Evolutionary conservation across 2,329 filamentous ascomycete species (phyloP).

Genomic region (Talaromyces funiculosus): DNA sequence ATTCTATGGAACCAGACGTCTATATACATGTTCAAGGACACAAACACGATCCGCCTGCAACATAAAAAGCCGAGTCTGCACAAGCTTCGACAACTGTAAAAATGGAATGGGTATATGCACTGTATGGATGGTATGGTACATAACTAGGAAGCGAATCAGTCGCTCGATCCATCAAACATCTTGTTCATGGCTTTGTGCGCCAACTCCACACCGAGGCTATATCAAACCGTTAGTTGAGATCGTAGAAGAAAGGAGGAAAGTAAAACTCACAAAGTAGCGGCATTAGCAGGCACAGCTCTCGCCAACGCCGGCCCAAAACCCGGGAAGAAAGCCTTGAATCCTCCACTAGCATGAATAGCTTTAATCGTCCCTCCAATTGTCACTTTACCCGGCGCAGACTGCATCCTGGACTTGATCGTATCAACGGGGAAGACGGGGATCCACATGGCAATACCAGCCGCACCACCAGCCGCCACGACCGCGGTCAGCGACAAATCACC

Average conservation of each 20-base stretch:
- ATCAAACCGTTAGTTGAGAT: conserved; percentile 10
- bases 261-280: conserved; percentile 73
- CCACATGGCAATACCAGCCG: conserved; percentile 97
- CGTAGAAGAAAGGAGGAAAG: not conserved
- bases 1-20: conserved; percentile 2
- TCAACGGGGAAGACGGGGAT: conserved; percentile 97
- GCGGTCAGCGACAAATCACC: conserved; percentile 77
- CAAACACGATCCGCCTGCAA: not conserved
- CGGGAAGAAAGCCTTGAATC: conserved; percentile 90
- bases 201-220: conserved; percentile 44
- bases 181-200: conserved; percentile 48
- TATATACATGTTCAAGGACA: conserved; percentile 2
- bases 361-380: conserved; percentile 73
- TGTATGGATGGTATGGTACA: not conserved
- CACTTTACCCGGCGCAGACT: conserved; percentile 81
- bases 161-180: conserved; percentile 29
- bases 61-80: not conserved
- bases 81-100: not conserved
- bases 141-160: not conserved
- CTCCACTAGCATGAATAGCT: conserved; percentile 76
- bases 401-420: conserved; percentile 88
- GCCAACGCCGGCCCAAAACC: conserved; percentile 90
- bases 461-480: conserved; percentile 79
- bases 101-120: conserved; percentile 1
- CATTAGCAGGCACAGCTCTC: conserved; percentile 90